These are phyloP conservation scores for Krasilnikovozyma curviuscula DNA, from an alignment of 768 basidiomycete genomes.

Conservation along the genomic window DNA sequence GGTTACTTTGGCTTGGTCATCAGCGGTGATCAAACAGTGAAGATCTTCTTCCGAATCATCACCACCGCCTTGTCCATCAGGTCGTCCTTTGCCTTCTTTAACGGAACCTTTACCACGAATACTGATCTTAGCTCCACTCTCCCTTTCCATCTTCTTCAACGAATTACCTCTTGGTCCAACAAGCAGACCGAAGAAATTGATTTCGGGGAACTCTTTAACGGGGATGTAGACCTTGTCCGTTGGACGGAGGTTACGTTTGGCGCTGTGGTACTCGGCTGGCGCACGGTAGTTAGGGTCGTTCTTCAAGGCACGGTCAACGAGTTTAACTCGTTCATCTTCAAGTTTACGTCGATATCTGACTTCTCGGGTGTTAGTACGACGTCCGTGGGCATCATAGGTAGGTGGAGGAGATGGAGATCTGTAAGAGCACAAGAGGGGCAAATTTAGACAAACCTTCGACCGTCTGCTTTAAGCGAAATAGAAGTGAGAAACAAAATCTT, in stretches of 20 bases:
- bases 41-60: slow-evolving; percentile 98
- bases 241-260: slow-evolving; percentile 79
- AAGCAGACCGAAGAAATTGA: slow-evolving; percentile 96
- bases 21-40: slow-evolving; percentile 88
- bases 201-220: slow-evolving; percentile 98
- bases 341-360: slow-evolving; percentile 87
- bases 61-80: slow-evolving; percentile 79
- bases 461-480: not conserved
- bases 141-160: slow-evolving; percentile 97
- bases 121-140: slow-evolving; percentile 93
- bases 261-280: slow-evolving; percentile 86
- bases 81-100: slow-evolving; percentile 92
- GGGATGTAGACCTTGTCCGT: slow-evolving; percentile 98
- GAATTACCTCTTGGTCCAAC: slow-evolving; percentile 98
- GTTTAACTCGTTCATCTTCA: slow-evolving; percentile 46
- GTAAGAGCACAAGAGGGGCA: not conserved
- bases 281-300: slow-evolving; percentile 95
- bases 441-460: not conserved
- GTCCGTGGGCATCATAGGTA: slow-evolving; percentile 91
- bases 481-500: not conserved
- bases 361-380: slow-evolving; percentile 94
- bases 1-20: slow-evolving; percentile 76
- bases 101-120: slow-evolving; percentile 97
- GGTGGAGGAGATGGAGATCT: slow-evolving; percentile 94
- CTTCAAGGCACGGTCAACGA: slow-evolving; percentile 92